Percentiles rank a stretch among this genome's conserved stretches.
These are phyloP conservation scores for Stromatinia cepivora DNA, from an alignment of 2,329 filamentous ascomycete species.

Conservation along the genomic window DNA sequence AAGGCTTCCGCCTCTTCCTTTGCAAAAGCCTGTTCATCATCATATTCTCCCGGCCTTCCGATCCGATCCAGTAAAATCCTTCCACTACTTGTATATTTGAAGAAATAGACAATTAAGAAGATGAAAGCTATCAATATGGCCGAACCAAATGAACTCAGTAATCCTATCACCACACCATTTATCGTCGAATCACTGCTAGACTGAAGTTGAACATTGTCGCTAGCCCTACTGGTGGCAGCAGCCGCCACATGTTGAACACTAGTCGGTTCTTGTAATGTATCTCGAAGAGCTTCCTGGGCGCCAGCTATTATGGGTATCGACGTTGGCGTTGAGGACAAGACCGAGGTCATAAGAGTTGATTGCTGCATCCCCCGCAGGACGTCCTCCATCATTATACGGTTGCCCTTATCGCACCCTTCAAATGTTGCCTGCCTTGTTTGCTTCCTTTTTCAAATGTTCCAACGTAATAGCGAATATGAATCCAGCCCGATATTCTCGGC, in stretches of 20 bases:
- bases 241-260: neutral
- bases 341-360: constrained; percentile 32
- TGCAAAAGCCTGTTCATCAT: constrained; percentile 93
- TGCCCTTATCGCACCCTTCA: constrained; percentile 21
- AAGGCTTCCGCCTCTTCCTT: constrained; percentile 93
- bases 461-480: constrained; percentile 7
- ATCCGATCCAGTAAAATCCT: constrained; percentile 92
- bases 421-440: constrained; percentile 1
- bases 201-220: constrained; percentile 9
- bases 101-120: constrained; percentile 85
- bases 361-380: constrained; percentile 31
- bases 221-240: neutral
- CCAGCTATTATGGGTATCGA: constrained; percentile 23
- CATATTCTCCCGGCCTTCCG: constrained; percentile 90
- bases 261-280: constrained; percentile 14
- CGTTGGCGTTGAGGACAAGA: constrained; percentile 20
- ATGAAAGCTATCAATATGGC: constrained; percentile 80
- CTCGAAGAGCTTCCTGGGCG: constrained; percentile 22
- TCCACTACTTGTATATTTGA: constrained; percentile 83
- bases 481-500: constrained; percentile 20
- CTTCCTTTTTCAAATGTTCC: neutral
- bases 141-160: constrained; percentile 91
- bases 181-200: constrained; percentile 46
- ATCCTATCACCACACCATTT: constrained; percentile 87
- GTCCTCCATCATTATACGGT: constrained; percentile 29